These are phyloP conservation scores for Pseudopediastrum boryanum DNA, from an alignment of 139 green algal genomes.

Conservation along the genomic window DNA sequence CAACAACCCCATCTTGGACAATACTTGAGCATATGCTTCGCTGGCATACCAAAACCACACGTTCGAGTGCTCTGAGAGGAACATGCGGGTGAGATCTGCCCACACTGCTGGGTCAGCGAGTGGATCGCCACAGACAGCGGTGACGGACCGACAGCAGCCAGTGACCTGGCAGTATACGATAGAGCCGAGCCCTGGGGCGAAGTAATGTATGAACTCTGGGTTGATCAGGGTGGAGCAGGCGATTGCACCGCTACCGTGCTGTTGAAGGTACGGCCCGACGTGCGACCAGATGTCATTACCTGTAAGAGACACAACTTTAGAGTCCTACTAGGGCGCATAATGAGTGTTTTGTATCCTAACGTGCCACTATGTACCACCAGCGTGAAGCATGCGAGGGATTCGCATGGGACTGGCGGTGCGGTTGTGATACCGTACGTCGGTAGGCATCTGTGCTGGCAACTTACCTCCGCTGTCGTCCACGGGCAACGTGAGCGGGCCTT, in stretches of 20 bases:
- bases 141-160: slow-evolving; percentile 16
- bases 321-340: no score
- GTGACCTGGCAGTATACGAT: slow-evolving; percentile 1
- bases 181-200: slow-evolving; percentile 17
- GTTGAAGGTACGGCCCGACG: slow-evolving; percentile 32
- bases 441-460: no score
- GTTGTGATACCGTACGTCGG: no score
- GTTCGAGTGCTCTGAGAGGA: slow-evolving; percentile 6
- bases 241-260: slow-evolving; percentile 27
- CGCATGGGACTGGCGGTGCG: no score
- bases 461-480: no score
- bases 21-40: neutral
- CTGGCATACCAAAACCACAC: slow-evolving; percentile 28
- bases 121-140: slow-evolving; percentile 19
- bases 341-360: no score
- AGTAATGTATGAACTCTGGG: slow-evolving; percentile 36
- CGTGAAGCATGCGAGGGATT: no score
- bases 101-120: slow-evolving; percentile 6
- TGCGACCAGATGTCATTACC: no score
- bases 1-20: slow-evolving; percentile 24
- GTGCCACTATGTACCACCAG: no score
- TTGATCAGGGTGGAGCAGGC: slow-evolving; percentile 28
- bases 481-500: no score
- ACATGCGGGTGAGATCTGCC: neutral
- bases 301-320: no score